Conservation (phyloP, 805 yeast genomes). For the Starmerella floris region DNA sequence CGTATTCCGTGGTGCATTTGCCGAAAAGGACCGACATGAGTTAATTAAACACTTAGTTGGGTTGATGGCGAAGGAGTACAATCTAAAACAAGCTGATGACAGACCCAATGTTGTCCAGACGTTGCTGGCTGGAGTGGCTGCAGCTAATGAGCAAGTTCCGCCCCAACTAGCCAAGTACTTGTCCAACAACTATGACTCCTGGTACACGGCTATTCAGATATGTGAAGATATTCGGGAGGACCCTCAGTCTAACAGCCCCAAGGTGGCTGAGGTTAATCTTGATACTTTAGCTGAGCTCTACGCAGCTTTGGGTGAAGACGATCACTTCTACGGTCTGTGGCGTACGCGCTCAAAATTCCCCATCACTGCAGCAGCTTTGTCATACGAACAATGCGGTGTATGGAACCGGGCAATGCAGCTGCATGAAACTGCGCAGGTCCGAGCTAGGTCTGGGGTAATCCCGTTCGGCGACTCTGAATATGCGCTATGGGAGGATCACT, state of each 20-base stretch:
- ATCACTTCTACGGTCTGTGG: constrained; percentile 97
- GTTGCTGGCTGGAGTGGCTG: constrained; percentile 60
- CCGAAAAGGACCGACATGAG: constrained; percentile 68
- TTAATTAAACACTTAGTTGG: constrained; percentile 70
- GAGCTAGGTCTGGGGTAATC: constrained; percentile 85
- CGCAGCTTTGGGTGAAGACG: constrained; percentile 80
- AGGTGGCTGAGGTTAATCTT: constrained; percentile 68
- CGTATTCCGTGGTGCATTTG: constrained; percentile 51
- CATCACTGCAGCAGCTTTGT: constrained; percentile 83
- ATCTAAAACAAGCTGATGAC: constrained; percentile 73
- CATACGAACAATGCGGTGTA: constrained; percentile 86
- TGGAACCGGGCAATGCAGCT: constrained; percentile 91
- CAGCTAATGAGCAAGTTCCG: constrained; percentile 62
- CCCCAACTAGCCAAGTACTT: constrained; percentile 85
- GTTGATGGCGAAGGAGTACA: constrained; percentile 78
- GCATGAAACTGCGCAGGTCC: constrained; percentile 92
- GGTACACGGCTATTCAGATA: constrained; percentile 81
- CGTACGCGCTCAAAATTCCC: constrained; percentile 87
- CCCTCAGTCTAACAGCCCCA: constrained; percentile 53
- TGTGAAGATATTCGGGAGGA: constrained; percentile 54
- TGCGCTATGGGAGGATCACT: constrained; percentile 94
- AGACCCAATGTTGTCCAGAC: constrained; percentile 81
- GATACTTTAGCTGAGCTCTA: constrained; percentile 88
- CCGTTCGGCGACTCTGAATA: constrained; percentile 95
- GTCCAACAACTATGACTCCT: constrained; percentile 74